Percentiles rank a stretch among this genome's conserved stretches.
These are phyloP conservation scores for Didymella keratinophila DNA, from an alignment of 2,329 filamentous ascomycete genomes.

Conservation along the genomic window DNA sequence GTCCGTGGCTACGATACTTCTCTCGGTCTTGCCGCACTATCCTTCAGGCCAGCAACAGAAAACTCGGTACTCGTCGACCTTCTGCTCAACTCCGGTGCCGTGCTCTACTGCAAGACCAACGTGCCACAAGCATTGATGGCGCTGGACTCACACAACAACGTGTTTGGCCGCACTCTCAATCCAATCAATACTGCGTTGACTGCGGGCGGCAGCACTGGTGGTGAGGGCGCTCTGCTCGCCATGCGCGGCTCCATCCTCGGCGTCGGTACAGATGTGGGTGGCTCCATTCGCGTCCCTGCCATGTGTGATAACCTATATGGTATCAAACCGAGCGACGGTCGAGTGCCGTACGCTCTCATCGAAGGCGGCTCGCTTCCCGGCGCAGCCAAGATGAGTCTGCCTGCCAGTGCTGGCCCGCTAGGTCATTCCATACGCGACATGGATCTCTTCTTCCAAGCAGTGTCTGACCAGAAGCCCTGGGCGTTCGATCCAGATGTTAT, in stretches of 20 bases:
- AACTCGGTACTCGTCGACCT: conserved; percentile 55
- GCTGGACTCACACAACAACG: conserved; percentile 61
- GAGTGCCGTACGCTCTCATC: conserved; percentile 63
- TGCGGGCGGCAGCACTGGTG: conserved; percentile 61
- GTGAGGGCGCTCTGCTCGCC: conserved; percentile 61
- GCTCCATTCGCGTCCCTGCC: conserved; percentile 61
- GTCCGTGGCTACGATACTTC: conserved; percentile 56
- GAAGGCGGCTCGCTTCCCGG: conserved; percentile 58
- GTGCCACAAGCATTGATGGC: conserved; percentile 63
- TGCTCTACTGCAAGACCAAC: conserved; percentile 63
- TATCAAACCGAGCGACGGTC: conserved; percentile 54
- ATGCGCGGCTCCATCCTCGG: conserved; percentile 59
- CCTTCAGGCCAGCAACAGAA: conserved; percentile 52
- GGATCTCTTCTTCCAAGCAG: conserved; percentile 62
- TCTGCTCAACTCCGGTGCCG: conserved; percentile 56
- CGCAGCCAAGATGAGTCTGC: conserved; percentile 55
- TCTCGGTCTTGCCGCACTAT: conserved; percentile 54
- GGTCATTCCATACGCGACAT: conserved; percentile 59
- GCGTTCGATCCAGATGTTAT: conserved; percentile 55
- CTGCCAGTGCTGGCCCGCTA: conserved; percentile 57
- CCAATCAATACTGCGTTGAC: conserved; percentile 58
- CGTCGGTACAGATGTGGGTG: conserved; percentile 64
- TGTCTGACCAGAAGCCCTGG: conserved; percentile 63
- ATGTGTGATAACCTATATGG: conserved; percentile 61
- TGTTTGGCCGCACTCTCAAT: conserved; percentile 58